Percentiles rank a stretch among this genome's conserved stretches.
These are phyloP conservation scores for Microcyclosporella mali DNA, from an alignment of 2,329 filamentous ascomycete genomes.

Conservation along the genomic window DNA sequence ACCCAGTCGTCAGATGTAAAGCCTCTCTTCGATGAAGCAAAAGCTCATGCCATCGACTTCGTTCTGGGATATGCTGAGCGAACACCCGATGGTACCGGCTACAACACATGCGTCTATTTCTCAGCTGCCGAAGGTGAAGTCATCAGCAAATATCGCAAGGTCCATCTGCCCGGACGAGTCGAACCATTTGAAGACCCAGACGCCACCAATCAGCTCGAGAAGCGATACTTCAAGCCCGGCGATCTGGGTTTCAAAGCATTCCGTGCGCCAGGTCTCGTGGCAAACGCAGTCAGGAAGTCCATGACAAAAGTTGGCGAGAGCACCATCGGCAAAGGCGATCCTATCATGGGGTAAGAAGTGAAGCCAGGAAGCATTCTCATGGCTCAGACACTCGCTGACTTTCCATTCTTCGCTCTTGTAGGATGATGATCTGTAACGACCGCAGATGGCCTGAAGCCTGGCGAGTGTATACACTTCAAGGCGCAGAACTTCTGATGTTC, in stretches of 20 bases:
- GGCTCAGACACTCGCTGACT: no score
- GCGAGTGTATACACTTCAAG: conserved; percentile 48
- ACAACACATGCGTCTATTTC: conserved; percentile 50
- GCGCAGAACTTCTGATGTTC: conserved; percentile 44
- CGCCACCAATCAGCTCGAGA: conserved; percentile 51
- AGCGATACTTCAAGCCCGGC: conserved; percentile 50
- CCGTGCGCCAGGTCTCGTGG: conserved; percentile 43
- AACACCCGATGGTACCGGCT: conserved; percentile 40
- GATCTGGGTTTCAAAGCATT: conserved; percentile 51
- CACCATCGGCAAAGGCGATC: conserved; percentile 39
- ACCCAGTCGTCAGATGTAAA: conserved; percentile 40
- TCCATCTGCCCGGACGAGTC: conserved; percentile 50
- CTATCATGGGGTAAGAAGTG: conserved; percentile 49
- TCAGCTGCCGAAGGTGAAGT: conserved; percentile 39
- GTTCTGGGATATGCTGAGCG: conserved; percentile 50
- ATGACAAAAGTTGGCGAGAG: conserved; percentile 21
- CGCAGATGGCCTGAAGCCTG: conserved; percentile 50
- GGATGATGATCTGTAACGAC: conserved; percentile 51
- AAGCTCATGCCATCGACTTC: conserved; percentile 45
- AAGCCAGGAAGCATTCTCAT: no score
- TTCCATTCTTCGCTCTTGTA: no score
- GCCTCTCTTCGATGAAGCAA: conserved; percentile 46
- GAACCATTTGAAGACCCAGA: conserved; percentile 46
- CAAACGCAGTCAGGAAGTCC: conserved; percentile 32
- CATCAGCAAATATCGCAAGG: conserved; percentile 50